Percentiles rank a stretch among this genome's conserved stretches.
Conservation (phyloP, 2,329 filamentous ascomycete genomes). For the Colletotrichum magnum region DNA sequence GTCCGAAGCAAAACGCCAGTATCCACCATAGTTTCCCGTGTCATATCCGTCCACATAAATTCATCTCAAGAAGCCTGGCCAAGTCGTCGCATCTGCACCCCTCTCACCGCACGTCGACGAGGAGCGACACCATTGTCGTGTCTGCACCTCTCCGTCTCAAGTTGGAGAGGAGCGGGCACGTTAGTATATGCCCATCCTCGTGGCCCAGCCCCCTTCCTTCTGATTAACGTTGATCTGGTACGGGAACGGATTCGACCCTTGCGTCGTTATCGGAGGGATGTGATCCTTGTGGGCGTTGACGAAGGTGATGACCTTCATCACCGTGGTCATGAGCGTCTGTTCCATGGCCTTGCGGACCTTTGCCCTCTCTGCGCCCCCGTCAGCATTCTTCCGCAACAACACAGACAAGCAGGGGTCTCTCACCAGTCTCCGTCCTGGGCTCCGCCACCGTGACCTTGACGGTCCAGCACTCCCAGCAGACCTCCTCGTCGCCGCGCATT, state of each 20-base stretch:
- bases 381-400: neutral
- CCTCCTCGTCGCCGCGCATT: conserved; percentile 87
- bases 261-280: conserved; percentile 96
- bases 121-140: neutral
- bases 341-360: conserved; percentile 95
- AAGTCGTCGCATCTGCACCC: neutral
- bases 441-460: conserved; percentile 94
- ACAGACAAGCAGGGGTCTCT: conserved; percentile 46
- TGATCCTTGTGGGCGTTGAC: conserved; percentile 94
- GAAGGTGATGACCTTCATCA: conserved; percentile 89
- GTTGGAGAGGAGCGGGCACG: neutral
- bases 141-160: neutral
- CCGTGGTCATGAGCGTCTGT: conserved; percentile 86
- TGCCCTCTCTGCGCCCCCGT: conserved; percentile 75
- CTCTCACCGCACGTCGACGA: neutral
- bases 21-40: neutral
- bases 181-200: conserved; percentile 82
- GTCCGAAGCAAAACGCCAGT: conserved; percentile 15
- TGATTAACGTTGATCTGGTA: conserved; percentile 94
- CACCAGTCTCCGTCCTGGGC: conserved; percentile 89
- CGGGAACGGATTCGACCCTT: conserved; percentile 93
- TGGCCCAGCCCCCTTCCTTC: conserved; percentile 83
- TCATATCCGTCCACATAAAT: conserved; percentile 9
- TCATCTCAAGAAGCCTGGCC: neutral
- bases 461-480: conserved; percentile 98